Conservation (phyloP, 768 basidiomycete genomes). For the Paxillus ammoniavirescens region DNA sequence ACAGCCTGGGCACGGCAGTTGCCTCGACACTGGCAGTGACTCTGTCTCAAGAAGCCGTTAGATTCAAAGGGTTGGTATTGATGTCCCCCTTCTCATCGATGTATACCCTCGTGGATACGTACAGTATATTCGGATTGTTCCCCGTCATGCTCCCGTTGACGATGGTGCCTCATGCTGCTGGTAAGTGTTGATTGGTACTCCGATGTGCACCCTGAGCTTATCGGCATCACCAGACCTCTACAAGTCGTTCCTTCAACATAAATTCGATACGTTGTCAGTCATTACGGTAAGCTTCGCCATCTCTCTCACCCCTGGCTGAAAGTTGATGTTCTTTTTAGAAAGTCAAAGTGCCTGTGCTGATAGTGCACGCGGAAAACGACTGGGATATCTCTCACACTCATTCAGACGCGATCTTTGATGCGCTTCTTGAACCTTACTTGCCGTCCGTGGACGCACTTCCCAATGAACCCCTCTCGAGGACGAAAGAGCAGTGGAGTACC, state of each 20-base stretch:
- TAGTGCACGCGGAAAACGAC: slow-evolving; percentile 77
- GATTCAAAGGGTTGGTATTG: slow-evolving; percentile 48
- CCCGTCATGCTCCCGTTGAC: slow-evolving; percentile 73
- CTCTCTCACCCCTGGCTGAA: neutral
- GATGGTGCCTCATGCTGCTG: slow-evolving; percentile 55
- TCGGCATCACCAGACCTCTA: slow-evolving; percentile 43
- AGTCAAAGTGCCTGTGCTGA: slow-evolving; percentile 64
- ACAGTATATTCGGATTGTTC: slow-evolving; percentile 60
- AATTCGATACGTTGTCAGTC: slow-evolving; percentile 61
- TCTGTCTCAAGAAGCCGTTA: slow-evolving; percentile 43
- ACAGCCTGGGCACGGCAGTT: slow-evolving; percentile 89
- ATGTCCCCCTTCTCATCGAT: slow-evolving; percentile 60
- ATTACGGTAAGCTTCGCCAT: slow-evolving; percentile 48
- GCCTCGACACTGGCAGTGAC: slow-evolving; percentile 47
- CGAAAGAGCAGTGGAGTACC: slow-evolving; percentile 43
- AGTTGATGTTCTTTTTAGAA: slow-evolving; percentile 38
- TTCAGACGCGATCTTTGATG: slow-evolving; percentile 64
- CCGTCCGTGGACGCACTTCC: slow-evolving; percentile 45
- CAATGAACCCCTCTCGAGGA: slow-evolving; percentile 26
- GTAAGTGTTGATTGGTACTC: slow-evolving; percentile 42
- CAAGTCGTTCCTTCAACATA: slow-evolving; percentile 51
- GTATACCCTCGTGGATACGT: slow-evolving; percentile 61
- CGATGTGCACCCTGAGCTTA: neutral
- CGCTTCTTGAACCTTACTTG: slow-evolving; percentile 61
- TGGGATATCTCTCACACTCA: slow-evolving; percentile 71